A percentile compares a stretch with the other conserved stretches of the same genome.
phyloP scores from a whole-genome alignment of 495 filamentous ascomycete genomes.

The Penicillium canariense region DNA sequence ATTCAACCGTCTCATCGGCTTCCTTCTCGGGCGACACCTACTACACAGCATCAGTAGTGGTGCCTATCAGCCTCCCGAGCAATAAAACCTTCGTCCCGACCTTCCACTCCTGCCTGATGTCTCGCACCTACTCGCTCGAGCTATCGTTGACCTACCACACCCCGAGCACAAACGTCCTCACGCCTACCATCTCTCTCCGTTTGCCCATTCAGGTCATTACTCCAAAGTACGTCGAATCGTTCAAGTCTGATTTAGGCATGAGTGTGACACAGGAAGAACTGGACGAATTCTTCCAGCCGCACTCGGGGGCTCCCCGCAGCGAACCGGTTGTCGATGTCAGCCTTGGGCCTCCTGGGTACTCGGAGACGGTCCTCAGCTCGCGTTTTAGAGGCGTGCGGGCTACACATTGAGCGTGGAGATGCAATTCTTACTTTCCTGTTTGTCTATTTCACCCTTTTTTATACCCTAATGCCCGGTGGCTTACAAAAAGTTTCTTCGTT shows the following conservation, averaged over 20 bases:
- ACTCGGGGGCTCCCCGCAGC: slow-evolving; percentile 25
- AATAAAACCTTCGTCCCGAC: slow-evolving; percentile 77
- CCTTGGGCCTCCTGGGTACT: slow-evolving; percentile 22
- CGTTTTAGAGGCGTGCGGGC: neutral
- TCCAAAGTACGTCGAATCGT: slow-evolving; percentile 12
- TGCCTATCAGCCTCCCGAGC: slow-evolving; percentile 72
- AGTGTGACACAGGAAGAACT: slow-evolving; percentile 36
- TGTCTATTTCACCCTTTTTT: neutral
- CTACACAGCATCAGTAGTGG: slow-evolving; percentile 66
- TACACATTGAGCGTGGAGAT: neutral
- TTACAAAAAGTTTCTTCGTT: neutral
- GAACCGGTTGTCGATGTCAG: slow-evolving; percentile 15
- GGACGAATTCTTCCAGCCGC: slow-evolving; percentile 41
- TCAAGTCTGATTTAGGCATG: slow-evolving; percentile 22
- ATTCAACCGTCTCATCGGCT: slow-evolving; percentile 41
- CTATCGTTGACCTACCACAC: slow-evolving; percentile 62
- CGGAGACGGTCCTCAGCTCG: slow-evolving; percentile 9
- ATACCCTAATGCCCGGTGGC: slow-evolving; percentile 1
- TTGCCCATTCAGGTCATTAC: slow-evolving; percentile 74
- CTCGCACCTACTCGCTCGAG: slow-evolving; percentile 74
- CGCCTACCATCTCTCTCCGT: slow-evolving; percentile 58
- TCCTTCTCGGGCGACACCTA: slow-evolving; percentile 43
- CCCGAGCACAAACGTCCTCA: slow-evolving; percentile 51
- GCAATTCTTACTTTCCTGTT: neutral
- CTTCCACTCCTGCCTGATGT: slow-evolving; percentile 83